Conservation (phyloP, 805 yeast species). For the Dipodascopsis tothii region DNA sequence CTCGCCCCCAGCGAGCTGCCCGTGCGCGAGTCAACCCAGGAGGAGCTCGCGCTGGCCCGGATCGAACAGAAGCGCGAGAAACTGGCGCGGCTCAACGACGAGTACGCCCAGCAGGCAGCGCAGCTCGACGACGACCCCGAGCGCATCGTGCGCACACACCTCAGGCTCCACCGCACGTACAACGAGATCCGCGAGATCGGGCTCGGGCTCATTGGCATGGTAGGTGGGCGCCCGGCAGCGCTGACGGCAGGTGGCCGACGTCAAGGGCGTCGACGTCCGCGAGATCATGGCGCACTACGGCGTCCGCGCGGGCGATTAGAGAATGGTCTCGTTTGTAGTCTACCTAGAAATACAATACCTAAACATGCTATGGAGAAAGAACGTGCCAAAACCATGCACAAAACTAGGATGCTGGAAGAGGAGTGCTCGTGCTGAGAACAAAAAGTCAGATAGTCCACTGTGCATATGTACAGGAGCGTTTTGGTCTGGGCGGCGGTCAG, state of each 20-base stretch:
- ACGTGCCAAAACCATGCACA: no score
- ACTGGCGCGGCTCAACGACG: constrained; percentile 9
- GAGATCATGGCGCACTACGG: constrained; percentile 18
- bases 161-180: constrained; percentile 46
- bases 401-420: no score
- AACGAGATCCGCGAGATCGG: constrained; percentile 61
- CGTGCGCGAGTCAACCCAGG: no score
- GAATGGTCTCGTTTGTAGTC: no score
- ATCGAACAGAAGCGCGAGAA: constrained; percentile 13
- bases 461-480: no score
- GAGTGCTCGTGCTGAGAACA: no score
- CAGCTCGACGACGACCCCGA: constrained; percentile 35
- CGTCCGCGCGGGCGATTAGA: constrained; percentile 8
- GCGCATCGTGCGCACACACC: constrained; percentile 44
- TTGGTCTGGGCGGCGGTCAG: no score
- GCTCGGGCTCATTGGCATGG: constrained; percentile 46
- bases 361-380: no score
- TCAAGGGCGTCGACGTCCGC: constrained; percentile 11
- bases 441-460: no score
- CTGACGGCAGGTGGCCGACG: constrained; percentile 14
- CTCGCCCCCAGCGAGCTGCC: no score
- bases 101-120: constrained; percentile 9
- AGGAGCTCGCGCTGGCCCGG: constrained; percentile 10
- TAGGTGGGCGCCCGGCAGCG: constrained; percentile 23
- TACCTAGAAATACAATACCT: no score